Percentiles rank a stretch among this genome's conserved stretches.
Conservation (phyloP, 495 filamentous ascomycete species). For the Penicillium samsonianum region DNA sequence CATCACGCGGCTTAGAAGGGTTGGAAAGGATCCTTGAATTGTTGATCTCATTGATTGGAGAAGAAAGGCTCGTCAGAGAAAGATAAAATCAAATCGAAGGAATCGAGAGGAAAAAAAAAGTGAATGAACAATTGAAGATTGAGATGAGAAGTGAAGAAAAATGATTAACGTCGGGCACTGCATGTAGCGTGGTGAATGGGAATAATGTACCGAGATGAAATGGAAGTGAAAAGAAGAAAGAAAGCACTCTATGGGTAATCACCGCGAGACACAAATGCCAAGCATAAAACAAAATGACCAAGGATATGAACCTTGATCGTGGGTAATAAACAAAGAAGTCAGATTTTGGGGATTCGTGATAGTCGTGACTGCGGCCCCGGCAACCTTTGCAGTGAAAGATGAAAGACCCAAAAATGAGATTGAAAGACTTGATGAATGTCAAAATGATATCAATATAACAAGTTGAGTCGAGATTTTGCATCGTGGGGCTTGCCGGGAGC, state of each 20-base stretch:
- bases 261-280: slow-evolving; percentile 34
- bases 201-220: slow-evolving; percentile 37
- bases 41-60: slow-evolving; percentile 11
- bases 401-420: slow-evolving; percentile 1
- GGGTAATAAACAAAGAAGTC: slow-evolving; percentile 39
- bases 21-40: slow-evolving; percentile 11
- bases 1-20: slow-evolving; percentile 2
- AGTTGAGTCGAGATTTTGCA: slow-evolving; percentile 12
- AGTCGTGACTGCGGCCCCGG: slow-evolving; percentile 46
- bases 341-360: slow-evolving; percentile 45
- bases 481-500: slow-evolving; percentile 27
- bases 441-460: neutral
- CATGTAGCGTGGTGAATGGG: slow-evolving; percentile 28
- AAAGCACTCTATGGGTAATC: slow-evolving; percentile 40
- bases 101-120: slow-evolving; percentile 26
- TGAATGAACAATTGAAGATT: slow-evolving; percentile 19
- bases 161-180: slow-evolving; percentile 28
- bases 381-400: neutral
- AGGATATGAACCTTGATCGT: slow-evolving; percentile 33
- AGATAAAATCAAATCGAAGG: slow-evolving; percentile 8
- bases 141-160: slow-evolving; percentile 23
- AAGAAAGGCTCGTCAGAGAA: slow-evolving; percentile 4
- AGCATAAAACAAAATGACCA: slow-evolving; percentile 29
- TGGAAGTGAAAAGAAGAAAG: slow-evolving; percentile 20
- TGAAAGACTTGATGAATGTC: neutral